These are phyloP conservation scores for Rosellinia necatrix DNA, from an alignment of 2,329 filamentous ascomycete genomes.

Conservation along the genomic window DNA sequence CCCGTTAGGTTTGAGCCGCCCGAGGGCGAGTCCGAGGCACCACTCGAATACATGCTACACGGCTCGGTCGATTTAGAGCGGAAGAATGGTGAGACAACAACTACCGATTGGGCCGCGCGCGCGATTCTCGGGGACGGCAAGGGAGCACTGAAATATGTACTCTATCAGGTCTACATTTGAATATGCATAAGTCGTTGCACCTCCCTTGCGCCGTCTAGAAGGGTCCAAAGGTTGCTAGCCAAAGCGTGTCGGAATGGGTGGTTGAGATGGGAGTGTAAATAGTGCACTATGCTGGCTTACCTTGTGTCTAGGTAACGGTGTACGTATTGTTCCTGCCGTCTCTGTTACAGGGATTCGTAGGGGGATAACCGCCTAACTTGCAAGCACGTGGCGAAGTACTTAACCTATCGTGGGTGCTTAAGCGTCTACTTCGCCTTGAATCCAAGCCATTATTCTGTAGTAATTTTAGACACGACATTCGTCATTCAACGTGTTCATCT, in stretches of 20 bases:
- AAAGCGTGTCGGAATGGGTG: too few species aligned
- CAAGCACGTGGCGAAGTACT: constrained; percentile 1
- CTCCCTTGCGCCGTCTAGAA: too few species aligned
- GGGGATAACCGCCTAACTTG: not conserved
- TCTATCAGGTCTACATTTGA: constrained; percentile 43
- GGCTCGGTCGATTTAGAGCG: constrained; percentile 36
- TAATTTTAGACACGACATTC: constrained; percentile 9
- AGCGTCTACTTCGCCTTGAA: not conserved
- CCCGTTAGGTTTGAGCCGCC: constrained; percentile 42
- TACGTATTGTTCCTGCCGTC: too few species aligned
- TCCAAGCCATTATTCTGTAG: not conserved
- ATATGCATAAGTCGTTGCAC: constrained; percentile 18
- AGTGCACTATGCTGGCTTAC: not conserved
- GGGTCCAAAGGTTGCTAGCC: too few species aligned
- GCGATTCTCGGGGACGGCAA: constrained; percentile 33
- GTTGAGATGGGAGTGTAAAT: not conserved
- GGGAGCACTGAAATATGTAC: constrained; percentile 35
- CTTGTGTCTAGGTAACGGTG: too few species aligned
- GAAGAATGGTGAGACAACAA: constrained; percentile 29
- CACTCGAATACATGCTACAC: constrained; percentile 43
- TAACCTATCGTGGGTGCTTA: too few species aligned
- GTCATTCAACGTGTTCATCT: constrained; percentile 4
- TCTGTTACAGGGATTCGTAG: too few species aligned
- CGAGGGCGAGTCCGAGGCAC: constrained; percentile 4
- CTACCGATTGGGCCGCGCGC: constrained; percentile 40